Evolutionary conservation across 352 stramenopile species (phyloP).

Genomic region (Pythium apleroticum): DNA sequence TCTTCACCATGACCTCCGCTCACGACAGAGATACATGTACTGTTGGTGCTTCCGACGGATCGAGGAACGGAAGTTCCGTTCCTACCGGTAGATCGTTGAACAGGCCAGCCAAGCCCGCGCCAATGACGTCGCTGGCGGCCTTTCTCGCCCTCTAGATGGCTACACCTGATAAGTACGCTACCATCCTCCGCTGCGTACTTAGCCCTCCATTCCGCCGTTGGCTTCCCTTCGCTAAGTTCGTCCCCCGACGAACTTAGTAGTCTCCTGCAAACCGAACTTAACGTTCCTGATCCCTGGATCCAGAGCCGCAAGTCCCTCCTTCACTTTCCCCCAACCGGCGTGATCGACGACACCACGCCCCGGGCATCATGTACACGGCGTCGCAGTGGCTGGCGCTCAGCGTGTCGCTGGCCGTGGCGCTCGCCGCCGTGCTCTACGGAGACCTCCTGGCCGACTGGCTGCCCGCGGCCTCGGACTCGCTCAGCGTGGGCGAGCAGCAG

Average conservation of each 20-base stretch:
- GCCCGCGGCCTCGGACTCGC: slow-evolving; percentile 30
- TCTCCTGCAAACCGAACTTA: background rate
- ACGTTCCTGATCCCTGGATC: background rate
- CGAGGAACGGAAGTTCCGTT: no score
- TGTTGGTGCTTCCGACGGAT: no score
- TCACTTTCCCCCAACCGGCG: background rate
- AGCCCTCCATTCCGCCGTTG: background rate
- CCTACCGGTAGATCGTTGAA: no score
- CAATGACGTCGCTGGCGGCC: no score
- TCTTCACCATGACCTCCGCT: no score
- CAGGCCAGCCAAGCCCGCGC: no score
- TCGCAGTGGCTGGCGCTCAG: slow-evolving; percentile 62
- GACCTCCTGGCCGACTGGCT: slow-evolving; percentile 56
- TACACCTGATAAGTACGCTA: background rate
- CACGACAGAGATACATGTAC: no score
- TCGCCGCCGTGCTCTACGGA: slow-evolving; percentile 54
- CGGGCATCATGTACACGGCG: slow-evolving; percentile 60
- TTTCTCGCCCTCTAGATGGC: no score
- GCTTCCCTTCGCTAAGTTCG: background rate
- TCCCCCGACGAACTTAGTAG: background rate
- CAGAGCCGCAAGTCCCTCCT: background rate
- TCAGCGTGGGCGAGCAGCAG: slow-evolving; percentile 55
- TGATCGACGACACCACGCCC: background rate
- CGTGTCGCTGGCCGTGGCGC: slow-evolving; percentile 50
- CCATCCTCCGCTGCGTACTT: no score